A percentile compares a stretch with the other conserved stretches of the same genome.
phyloP scores from a whole-genome alignment of 805 yeast genomes.

The Saturnispora saitoi region DNA sequence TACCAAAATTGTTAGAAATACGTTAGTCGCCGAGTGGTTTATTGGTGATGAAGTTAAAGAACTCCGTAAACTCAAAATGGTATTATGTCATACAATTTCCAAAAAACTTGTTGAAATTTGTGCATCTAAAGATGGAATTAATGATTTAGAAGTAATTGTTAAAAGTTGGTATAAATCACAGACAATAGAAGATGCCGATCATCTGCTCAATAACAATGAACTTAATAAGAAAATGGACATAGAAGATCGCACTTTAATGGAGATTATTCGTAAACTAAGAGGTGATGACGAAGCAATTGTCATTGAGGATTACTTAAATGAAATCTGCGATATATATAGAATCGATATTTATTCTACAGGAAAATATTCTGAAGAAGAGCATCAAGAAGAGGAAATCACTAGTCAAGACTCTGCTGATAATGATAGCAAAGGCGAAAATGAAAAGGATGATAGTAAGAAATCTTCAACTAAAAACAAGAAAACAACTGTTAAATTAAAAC shows the following conservation, averaged over 20 bases:
- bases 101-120: background rate
- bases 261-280: constrained; percentile 20
- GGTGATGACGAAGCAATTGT: constrained; percentile 23
- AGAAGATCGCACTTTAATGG: constrained; percentile 14
- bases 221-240: constrained; percentile 5
- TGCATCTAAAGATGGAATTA: constrained; percentile 3
- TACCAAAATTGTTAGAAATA: constrained; percentile 12
- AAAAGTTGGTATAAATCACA: background rate
- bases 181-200: background rate
- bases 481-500: background rate
- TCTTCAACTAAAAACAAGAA: background rate
- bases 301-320: constrained; percentile 22
- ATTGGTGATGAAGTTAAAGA: constrained; percentile 15
- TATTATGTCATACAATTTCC: constrained; percentile 8
- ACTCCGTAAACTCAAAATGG: constrained; percentile 6
- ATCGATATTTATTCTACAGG: constrained; percentile 22
- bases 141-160: background rate
- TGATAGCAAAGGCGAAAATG: background rate
- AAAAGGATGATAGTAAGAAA: background rate
- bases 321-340: constrained; percentile 23
- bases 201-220: background rate
- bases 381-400: constrained; percentile 6
- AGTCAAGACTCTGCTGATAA: constrained; percentile 1
- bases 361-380: constrained; percentile 7
- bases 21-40: constrained; percentile 10